A percentile compares a stretch with the other conserved stretches of the same genome.
These are phyloP conservation scores for Stachybotrys chartarum DNA, from an alignment of 2,329 filamentous ascomycete genomes.

Conservation along the genomic window DNA sequence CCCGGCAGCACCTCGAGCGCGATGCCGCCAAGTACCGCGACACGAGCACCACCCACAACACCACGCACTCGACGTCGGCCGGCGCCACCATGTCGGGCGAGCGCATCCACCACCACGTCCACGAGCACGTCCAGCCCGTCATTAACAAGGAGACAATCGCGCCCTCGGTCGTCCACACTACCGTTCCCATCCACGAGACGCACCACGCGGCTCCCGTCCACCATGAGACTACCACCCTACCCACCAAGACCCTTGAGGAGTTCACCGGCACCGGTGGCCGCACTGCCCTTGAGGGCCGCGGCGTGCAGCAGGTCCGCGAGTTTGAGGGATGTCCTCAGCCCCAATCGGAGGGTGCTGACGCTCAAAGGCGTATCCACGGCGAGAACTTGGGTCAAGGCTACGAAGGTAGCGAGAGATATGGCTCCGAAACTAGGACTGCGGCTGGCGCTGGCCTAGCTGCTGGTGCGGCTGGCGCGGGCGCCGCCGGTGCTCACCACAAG, in stretches of 20 bases:
- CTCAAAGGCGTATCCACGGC: slow-evolving; percentile 8
- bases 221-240: slow-evolving; percentile 57
- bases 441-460: slow-evolving; percentile 13
- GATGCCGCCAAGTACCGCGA: slow-evolving; percentile 35
- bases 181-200: slow-evolving; percentile 63
- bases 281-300: slow-evolving; percentile 44
- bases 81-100: slow-evolving; percentile 20
- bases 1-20: slow-evolving; percentile 37
- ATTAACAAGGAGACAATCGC: slow-evolving; percentile 63
- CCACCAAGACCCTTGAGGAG: slow-evolving; percentile 56
- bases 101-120: slow-evolving; percentile 39
- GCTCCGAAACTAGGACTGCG: not conserved
- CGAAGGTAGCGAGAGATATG: not conserved
- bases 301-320: slow-evolving; percentile 46
- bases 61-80: slow-evolving; percentile 16
- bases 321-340: slow-evolving; percentile 54
- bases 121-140: slow-evolving; percentile 64
- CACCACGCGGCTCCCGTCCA: slow-evolving; percentile 62
- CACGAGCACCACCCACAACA: slow-evolving; percentile 17
- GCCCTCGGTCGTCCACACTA: slow-evolving; percentile 63
- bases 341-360: slow-evolving; percentile 5
- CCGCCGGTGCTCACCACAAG: not conserved
- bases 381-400: slow-evolving; percentile 5
- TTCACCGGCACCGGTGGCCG: slow-evolving; percentile 40
- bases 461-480: not conserved